Evolutionary conservation across 2,329 filamentous ascomycete species (phyloP).

Genomic region (Pseudogymnoascus sp.): DNA sequence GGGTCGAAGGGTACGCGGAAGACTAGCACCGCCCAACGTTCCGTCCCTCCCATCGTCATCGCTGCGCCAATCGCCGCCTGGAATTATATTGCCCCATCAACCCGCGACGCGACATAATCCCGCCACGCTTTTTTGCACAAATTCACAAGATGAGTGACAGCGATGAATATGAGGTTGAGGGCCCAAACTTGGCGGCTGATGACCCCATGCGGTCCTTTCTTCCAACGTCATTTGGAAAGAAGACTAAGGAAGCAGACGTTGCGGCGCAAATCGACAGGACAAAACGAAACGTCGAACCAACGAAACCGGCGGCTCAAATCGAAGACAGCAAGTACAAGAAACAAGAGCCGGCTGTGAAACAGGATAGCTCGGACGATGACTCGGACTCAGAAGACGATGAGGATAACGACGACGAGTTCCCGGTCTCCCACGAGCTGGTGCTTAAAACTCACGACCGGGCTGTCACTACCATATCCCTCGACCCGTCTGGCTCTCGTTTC

Average conservation of each 20-base stretch:
- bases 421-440: constrained; percentile 85
- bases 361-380: constrained; percentile 31
- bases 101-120: neutral
- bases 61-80: constrained; percentile 1
- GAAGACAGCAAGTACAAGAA: constrained; percentile 23
- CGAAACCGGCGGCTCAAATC: constrained; percentile 20
- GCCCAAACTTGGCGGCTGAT: constrained; percentile 46
- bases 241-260: constrained; percentile 63
- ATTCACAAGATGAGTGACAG: constrained; percentile 46
- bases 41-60: constrained; percentile 4
- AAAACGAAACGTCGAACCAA: constrained; percentile 46
- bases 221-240: constrained; percentile 78
- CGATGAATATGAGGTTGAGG: constrained; percentile 50
- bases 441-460: constrained; percentile 87
- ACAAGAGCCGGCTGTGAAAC: constrained; percentile 27
- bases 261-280: constrained; percentile 73
- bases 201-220: constrained; percentile 70
- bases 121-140: neutral
- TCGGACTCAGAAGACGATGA: constrained; percentile 38
- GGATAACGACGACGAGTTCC: constrained; percentile 78
- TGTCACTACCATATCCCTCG: constrained; percentile 74
- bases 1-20: neutral
- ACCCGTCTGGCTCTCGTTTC: constrained; percentile 75
- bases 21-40: neutral
- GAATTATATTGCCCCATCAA: constrained; percentile 4